Base-by-base conservation (phyloP, 2,329 filamentous ascomycete genomes). In the Chlorencoelia australis region DNA sequence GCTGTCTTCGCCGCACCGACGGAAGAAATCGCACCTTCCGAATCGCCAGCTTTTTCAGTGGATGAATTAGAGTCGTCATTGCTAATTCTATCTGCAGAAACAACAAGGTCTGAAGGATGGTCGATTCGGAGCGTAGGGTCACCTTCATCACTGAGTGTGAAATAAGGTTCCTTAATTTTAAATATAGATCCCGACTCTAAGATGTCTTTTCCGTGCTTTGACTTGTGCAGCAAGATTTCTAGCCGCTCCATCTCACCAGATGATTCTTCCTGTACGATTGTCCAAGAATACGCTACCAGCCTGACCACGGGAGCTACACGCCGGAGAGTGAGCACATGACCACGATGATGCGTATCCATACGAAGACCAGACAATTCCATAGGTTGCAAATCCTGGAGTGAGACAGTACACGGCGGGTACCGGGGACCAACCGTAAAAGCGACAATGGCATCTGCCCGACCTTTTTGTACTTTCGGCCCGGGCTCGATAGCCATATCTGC, bases 281-380 rank as follows among this genome's bases (percentile, higher is more conserved):
- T 52, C 50, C 51, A 55, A 5, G 51, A 51, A 13, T 20, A 49
- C 1, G 54, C 55, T 3, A 50, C 54, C 35, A 60, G 56, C 3
- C 33, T 50, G 18, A 40, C 39, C 14, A 45, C 37, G 7, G 38
- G 40, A 17, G 35, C 26, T 17, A 39, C 30, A 11, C 40, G 36
- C 15, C 31, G 21, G 17, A 45, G 28, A 16, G 62, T 18, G 5
- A 62, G 35, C 14, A 61, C 33, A 26, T 56, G 59, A 2, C 56
- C 62, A 11, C 59, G 53, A 49, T 65, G 61, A 44, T 65, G 61
- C 11, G 52, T 63, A 42, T 65, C 59, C 18, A 63, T 49, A 11
- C 21, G 30, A 7, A 66, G 54, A 18, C 58, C 46, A 16, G 42
- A 44, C 3, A 46, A 11, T 11, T 33, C 20, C 33, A 48, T 46